A percentile compares a stretch with the other conserved stretches of the same genome.
phyloP scores from a whole-genome alignment of 2,329 filamentous ascomycete genomes.

The Pyrenophora graminea region DNA sequence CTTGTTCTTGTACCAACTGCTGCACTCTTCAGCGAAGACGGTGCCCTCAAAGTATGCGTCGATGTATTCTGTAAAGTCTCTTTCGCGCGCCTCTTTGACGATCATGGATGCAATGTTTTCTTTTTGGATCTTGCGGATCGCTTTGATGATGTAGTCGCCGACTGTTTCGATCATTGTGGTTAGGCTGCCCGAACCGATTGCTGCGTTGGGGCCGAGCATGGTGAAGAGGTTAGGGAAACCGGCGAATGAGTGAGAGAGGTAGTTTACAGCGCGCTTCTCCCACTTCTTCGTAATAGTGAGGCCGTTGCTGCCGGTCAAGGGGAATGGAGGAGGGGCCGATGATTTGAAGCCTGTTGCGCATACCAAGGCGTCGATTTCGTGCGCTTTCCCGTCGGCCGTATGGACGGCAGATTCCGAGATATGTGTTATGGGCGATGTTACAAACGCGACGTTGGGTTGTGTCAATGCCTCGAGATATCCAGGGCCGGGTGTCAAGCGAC shows the following conservation, averaged over 20 bases:
- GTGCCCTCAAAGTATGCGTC: slow-evolving; percentile 42
- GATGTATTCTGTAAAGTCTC: slow-evolving; percentile 37
- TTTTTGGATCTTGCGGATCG: slow-evolving; percentile 50
- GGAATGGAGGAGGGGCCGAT: slow-evolving; percentile 47
- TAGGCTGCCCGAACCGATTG: slow-evolving; percentile 47
- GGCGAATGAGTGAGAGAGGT: slow-evolving; percentile 37
- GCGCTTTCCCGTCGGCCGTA: slow-evolving; percentile 46
- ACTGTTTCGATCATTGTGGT: slow-evolving; percentile 50
- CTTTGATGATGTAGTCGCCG: slow-evolving; percentile 47
- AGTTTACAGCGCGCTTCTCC: slow-evolving; percentile 38
- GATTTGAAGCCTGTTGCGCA: slow-evolving; percentile 53
- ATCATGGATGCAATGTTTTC: slow-evolving; percentile 49
- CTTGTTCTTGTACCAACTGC: slow-evolving; percentile 44
- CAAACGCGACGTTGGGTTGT: slow-evolving; percentile 46
- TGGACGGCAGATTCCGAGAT: slow-evolving; percentile 47
- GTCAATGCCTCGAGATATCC: slow-evolving; percentile 57
- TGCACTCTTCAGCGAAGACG: slow-evolving; percentile 41
- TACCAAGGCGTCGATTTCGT: slow-evolving; percentile 50
- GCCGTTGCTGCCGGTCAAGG: slow-evolving; percentile 37
- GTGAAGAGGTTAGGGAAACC: slow-evolving; percentile 49
- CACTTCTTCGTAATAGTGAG: slow-evolving; percentile 41
- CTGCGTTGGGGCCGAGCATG: slow-evolving; percentile 50
- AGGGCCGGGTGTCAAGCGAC: slow-evolving; percentile 56
- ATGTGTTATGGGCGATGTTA: slow-evolving; percentile 42
- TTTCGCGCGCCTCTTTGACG: slow-evolving; percentile 30